Base-by-base conservation (phyloP, 1,139 yeast genomes). In the Hansenula lynferdii region DNA sequence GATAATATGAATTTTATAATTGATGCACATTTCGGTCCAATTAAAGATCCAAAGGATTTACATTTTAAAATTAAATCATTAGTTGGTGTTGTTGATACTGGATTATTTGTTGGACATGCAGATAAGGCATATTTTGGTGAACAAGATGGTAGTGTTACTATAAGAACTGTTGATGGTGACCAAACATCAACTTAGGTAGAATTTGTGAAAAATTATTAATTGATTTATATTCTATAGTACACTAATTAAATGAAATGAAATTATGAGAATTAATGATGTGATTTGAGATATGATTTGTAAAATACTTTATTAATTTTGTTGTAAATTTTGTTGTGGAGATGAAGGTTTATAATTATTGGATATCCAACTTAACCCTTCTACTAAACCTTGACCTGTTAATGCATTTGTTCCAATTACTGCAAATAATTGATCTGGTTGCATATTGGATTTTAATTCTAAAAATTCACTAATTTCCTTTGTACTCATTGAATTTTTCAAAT, bases 11-110 rank as follows among this genome's bases (percentile, higher is more conserved):
- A 90, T 64, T 86, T 89, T 58, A 74, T 94, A 48, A 76, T 94
- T 44, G 99, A 94, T 64, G 95, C 96, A 23, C 90, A 89, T 60
- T 92, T 94, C 57, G 97, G 96, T 24, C 75, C 73, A 41, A 77
- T 94, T 39, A 59, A 65, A 19, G 79, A 83, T 50, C 84, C 90
- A 5, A 60, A 54, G 18, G 58, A 57, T 22, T 71, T 90, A 51
- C 90, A 89, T 60, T 45, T 57, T 28, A 60, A 77, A 51, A 80
- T 94, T 61, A 89, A 86, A 64, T 58, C 69, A 39, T 66, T 90
- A 50, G 87, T 89, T 16, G 99, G 99, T 37, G 97, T 94, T 20
- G 97, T 94, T 21, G 99, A 94, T 61, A 90, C 97, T 11, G 99
- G 99, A 1, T 68, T 92, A 45, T 94, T 94, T 64, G 75, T 81